Evolutionary conservation across 1,139 yeast species (phyloP).

Genomic region (Kluyveromyces marxianus): DNA sequence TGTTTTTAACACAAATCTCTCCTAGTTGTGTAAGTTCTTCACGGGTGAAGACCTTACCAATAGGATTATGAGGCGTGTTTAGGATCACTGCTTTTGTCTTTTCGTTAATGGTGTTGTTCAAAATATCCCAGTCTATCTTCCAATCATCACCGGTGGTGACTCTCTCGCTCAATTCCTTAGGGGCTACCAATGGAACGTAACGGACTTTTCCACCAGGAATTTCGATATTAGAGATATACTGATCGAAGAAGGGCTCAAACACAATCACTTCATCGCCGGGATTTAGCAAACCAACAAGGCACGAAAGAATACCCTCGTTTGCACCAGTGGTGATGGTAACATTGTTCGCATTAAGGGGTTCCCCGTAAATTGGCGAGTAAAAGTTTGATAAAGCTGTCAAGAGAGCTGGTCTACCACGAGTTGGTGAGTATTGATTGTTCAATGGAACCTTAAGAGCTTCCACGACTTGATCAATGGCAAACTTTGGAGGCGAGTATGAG

Average conservation of each 20-base stretch:
- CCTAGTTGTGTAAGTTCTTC: constrained; percentile 73
- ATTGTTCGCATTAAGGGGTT: constrained; percentile 36
- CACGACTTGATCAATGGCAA: constrained; percentile 78
- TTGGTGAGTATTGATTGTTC: constrained; percentile 86
- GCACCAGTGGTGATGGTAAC: constrained; percentile 92
- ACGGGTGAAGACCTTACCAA: constrained; percentile 78
- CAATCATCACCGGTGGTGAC: constrained; percentile 78
- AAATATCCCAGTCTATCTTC: constrained; percentile 72
- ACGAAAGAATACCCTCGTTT: constrained; percentile 85
- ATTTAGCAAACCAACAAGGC: constrained; percentile 75
- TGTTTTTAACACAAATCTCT: constrained; percentile 71
- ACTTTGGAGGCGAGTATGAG: constrained; percentile 87
- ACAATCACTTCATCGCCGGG: constrained; percentile 94
- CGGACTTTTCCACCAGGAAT: constrained; percentile 88
- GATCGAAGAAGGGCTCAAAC: constrained; percentile 97
- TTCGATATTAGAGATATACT: constrained; percentile 87
- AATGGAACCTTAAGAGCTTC: constrained; percentile 64
- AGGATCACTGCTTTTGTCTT: constrained; percentile 80
- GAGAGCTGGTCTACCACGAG: constrained; percentile 77
- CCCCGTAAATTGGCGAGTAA: constrained; percentile 58
- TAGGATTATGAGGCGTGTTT: constrained; percentile 94
- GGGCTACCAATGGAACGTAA: constrained; percentile 79
- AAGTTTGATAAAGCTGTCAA: constrained; percentile 60
- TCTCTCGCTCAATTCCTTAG: constrained; percentile 57
- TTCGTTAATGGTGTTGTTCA: constrained; percentile 58